phyloP scores from a whole-genome alignment of 345 rosid species.

The Salix arbutifolia region DNA sequence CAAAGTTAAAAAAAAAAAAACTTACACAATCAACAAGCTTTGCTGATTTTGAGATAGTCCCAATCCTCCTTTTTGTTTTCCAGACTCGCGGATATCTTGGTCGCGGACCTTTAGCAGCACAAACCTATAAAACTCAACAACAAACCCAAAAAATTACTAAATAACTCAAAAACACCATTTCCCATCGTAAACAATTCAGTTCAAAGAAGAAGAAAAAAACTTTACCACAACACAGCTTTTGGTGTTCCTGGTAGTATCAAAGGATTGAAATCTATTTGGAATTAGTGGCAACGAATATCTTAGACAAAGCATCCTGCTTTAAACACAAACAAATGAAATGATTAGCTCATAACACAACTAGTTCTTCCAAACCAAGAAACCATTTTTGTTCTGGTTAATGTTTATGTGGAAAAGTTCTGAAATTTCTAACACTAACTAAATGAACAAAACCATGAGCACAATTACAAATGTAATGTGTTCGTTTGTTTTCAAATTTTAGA shows the following conservation, averaged over 20 bases:
- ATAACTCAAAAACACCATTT: background rate
- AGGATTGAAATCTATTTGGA: constrained; percentile 36
- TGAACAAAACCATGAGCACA: no score
- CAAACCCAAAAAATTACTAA: background rate
- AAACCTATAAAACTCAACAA: constrained; percentile 41
- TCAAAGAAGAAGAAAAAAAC: background rate
- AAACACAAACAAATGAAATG: background rate
- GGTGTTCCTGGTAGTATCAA: constrained; percentile 15
- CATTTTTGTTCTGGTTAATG: no score
- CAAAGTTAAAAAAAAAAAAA: background rate
- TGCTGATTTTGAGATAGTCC: constrained; percentile 73
- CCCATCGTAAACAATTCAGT: no score
- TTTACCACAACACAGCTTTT: constrained; percentile 51
- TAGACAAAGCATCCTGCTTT: constrained; percentile 52
- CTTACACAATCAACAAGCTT: constrained; percentile 69
- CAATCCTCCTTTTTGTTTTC: constrained; percentile 65
- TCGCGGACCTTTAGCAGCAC: constrained; percentile 86
- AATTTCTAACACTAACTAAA: no score
- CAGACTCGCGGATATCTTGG: constrained; percentile 90
- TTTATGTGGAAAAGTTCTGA: no score
- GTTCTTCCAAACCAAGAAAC: background rate
- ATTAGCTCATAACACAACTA: background rate
- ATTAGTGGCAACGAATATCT: constrained; percentile 48
- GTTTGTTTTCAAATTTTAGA: no score
- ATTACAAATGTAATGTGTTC: no score